Evolutionary conservation across 768 basidiomycete genomes (phyloP).

Genomic region (Russula virescens): DNA sequence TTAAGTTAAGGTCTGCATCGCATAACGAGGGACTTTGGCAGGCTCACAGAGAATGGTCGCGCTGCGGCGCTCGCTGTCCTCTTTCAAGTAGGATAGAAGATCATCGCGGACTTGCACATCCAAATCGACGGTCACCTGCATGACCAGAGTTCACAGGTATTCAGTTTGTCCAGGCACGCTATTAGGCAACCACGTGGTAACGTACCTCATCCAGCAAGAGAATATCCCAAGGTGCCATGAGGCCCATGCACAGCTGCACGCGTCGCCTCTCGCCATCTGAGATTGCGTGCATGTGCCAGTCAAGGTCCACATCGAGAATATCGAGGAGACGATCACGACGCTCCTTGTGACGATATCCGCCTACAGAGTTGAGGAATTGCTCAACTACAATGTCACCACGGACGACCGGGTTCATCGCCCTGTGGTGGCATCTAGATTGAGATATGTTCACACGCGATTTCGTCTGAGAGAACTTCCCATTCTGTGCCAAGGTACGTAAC

Average conservation of each 20-base stretch:
- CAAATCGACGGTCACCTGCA: constrained; percentile 90
- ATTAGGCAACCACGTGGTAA: neutral
- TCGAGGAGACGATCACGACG: constrained; percentile 81
- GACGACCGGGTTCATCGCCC: constrained; percentile 97
- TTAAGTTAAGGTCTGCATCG: neutral
- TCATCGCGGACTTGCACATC: constrained; percentile 93
- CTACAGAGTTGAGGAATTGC: constrained; percentile 95
- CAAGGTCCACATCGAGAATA: constrained; percentile 90
- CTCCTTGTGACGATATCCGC: constrained; percentile 90
- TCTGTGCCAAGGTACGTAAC: constrained; percentile 91
- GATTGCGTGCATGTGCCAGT: constrained; percentile 95
- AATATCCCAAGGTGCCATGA: constrained; percentile 94
- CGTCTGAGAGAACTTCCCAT: constrained; percentile 50
- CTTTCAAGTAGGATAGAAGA: constrained; percentile 79
- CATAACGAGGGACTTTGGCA: neutral
- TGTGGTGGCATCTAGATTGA: constrained; percentile 28
- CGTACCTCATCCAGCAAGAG: constrained; percentile 87
- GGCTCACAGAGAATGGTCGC: constrained; percentile 83
- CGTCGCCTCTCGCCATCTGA: constrained; percentile 93
- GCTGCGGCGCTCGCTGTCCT: constrained; percentile 70
- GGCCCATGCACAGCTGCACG: constrained; percentile 92
- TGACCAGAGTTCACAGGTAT: neutral
- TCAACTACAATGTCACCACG: constrained; percentile 88
- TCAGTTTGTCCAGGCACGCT: constrained; percentile 5
- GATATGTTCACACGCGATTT: neutral